These are phyloP conservation scores for Coleophoma cylindrospora DNA, from an alignment of 2,329 filamentous ascomycete genomes.

Conservation along the genomic window DNA sequence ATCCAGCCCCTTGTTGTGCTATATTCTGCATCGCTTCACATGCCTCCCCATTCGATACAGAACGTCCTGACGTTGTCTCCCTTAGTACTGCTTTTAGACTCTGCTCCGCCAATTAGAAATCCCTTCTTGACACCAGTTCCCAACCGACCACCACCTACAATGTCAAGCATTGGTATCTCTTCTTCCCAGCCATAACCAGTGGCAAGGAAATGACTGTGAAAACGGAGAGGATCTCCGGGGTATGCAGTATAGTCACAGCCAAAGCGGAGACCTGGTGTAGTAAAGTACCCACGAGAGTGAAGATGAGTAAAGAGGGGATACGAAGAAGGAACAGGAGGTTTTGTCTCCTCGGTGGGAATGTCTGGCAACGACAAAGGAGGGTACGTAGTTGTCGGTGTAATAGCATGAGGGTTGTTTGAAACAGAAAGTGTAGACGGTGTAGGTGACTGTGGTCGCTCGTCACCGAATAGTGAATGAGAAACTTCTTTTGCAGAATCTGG, in stretches of 20 bases:
- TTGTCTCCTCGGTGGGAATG: slow-evolving; percentile 15
- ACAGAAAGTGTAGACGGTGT: slow-evolving; percentile 17
- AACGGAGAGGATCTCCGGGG: slow-evolving; percentile 88
- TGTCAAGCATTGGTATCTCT: slow-evolving; percentile 75
- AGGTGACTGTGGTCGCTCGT: slow-evolving; percentile 30
- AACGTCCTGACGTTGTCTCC: slow-evolving; percentile 60
- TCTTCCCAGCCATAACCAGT: slow-evolving; percentile 85
- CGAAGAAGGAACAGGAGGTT: slow-evolving; percentile 41
- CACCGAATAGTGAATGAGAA: slow-evolving; percentile 17
- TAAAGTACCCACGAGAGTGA: slow-evolving; percentile 74
- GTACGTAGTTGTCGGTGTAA: slow-evolving; percentile 41
- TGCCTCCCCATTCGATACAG: slow-evolving; percentile 89
- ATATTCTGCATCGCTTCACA: slow-evolving; percentile 48
- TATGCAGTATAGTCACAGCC: slow-evolving; percentile 94
- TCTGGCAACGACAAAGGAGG: slow-evolving; percentile 26
- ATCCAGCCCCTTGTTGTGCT: not conserved
- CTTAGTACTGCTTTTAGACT: slow-evolving; percentile 28
- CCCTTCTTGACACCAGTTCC: slow-evolving; percentile 97
- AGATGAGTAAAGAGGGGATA: slow-evolving; percentile 79
- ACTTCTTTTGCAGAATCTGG: not conserved
- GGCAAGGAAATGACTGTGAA: slow-evolving; percentile 90
- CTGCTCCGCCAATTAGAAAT: slow-evolving; percentile 75
- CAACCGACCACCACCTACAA: slow-evolving; percentile 80
- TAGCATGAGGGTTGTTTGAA: slow-evolving; percentile 18
- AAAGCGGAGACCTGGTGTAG: slow-evolving; percentile 89